Conservation (phyloP, 2,329 filamentous ascomycete species). For the Escovopsis sp. region DNA sequence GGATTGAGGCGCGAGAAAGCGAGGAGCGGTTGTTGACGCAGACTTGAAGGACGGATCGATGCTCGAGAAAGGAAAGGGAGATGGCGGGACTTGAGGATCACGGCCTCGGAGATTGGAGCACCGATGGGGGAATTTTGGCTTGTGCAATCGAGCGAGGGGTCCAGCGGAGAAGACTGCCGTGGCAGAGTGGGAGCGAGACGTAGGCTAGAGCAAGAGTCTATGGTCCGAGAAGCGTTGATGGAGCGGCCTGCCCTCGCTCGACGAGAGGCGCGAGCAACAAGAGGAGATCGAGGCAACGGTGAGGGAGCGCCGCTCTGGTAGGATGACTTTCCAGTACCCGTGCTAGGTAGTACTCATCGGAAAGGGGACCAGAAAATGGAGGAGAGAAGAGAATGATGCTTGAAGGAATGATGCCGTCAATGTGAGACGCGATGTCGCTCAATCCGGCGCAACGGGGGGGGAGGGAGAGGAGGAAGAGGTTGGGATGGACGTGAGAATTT, state of each 20-base stretch:
- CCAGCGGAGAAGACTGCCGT: too few species aligned
- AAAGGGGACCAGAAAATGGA: not conserved
- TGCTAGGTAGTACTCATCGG: not conserved
- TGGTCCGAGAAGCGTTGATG: conserved; percentile 2
- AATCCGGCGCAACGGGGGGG: not conserved
- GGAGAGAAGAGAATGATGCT: not conserved
- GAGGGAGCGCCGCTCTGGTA: too few species aligned
- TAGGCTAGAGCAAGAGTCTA: conserved; percentile 3
- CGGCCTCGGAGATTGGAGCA: too few species aligned
- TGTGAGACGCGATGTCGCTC: not conserved
- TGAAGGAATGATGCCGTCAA: not conserved
- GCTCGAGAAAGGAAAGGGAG: not conserved
- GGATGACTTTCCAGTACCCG: too few species aligned
- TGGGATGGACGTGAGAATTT: too few species aligned
- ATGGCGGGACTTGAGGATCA: not conserved
- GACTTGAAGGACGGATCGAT: too few species aligned
- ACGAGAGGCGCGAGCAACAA: conserved; percentile 4
- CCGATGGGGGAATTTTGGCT: too few species aligned
- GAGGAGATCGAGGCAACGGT: not conserved
- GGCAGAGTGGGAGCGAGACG: conserved; percentile 2
- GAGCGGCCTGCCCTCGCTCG: conserved; percentile 6
- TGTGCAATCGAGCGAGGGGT: too few species aligned
- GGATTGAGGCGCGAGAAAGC: too few species aligned
- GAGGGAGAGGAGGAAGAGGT: not conserved
- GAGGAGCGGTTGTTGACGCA: not conserved